phyloP scores from a whole-genome alignment of 306 rosid genomes.

The Oxytropis ochrocephala region DNA sequence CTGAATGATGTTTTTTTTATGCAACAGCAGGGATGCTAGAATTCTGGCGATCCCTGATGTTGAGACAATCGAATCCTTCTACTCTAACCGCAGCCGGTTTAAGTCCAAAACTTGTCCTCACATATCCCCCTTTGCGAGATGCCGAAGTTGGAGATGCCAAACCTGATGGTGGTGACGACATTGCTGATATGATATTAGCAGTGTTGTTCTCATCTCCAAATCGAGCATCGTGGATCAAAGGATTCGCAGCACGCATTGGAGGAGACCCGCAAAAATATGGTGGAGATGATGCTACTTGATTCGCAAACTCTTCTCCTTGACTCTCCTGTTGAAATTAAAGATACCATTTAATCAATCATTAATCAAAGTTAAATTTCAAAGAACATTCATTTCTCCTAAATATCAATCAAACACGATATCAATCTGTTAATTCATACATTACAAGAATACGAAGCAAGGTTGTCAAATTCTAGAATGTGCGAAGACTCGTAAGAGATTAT shows the following conservation, averaged over 20 bases:
- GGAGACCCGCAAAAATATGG: slow-evolving; percentile 88
- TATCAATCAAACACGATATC: too few relatives aligned
- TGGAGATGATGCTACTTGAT: slow-evolving; percentile 59
- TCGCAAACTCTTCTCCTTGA: slow-evolving; percentile 43
- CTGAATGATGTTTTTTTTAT: slow-evolving; percentile 30
- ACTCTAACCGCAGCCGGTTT: slow-evolving; percentile 90
- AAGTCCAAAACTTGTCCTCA: slow-evolving; percentile 58
- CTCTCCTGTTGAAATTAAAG: slow-evolving; percentile 41
- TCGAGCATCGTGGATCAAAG: slow-evolving; percentile 65
- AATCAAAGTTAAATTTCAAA: neutral
- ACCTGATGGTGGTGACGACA: slow-evolving; percentile 47
- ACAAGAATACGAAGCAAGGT: too few relatives aligned
- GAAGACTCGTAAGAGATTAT: too few relatives aligned
- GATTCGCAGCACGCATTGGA: slow-evolving; percentile 72
- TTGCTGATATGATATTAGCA: slow-evolving; percentile 17
- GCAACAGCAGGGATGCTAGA: slow-evolving; percentile 81
- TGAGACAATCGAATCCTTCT: slow-evolving; percentile 90
- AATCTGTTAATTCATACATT: neutral
- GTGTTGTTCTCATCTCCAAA: slow-evolving; percentile 52
- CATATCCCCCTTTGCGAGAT: slow-evolving; percentile 58
- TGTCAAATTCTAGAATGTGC: too few relatives aligned
- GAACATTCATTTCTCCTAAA: neutral
- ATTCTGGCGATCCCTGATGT: slow-evolving; percentile 65
- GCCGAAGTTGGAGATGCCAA: slow-evolving; percentile 47
- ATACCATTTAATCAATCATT: neutral